These are phyloP conservation scores for Pseudoturritis turrita DNA, from an alignment of 345 rosid genomes.

Conservation along the genomic window DNA sequence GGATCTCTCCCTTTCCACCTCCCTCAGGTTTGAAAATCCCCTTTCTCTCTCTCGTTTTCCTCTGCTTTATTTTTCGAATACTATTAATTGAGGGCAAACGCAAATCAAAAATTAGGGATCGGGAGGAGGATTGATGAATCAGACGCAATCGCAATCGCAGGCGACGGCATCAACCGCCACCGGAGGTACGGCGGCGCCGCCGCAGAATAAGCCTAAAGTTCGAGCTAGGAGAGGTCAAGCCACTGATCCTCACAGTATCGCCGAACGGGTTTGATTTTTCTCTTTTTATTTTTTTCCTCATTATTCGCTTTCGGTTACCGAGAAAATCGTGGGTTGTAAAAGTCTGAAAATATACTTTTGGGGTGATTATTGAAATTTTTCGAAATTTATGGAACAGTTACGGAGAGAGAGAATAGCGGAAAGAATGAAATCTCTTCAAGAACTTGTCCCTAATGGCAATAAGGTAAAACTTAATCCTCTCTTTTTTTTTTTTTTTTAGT, in stretches of 20 bases:
- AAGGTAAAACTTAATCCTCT: slow-evolving; percentile 44
- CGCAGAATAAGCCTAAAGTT: slow-evolving; percentile 66
- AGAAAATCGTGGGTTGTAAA: background rate
- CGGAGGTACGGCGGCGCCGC: slow-evolving; percentile 33
- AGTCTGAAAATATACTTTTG: background rate
- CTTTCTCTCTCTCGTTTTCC: background rate
- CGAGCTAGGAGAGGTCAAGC: slow-evolving; percentile 99
- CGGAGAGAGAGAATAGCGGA: slow-evolving; percentile 98
- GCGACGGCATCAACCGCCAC: slow-evolving; percentile 33
- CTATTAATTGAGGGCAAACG: too few species aligned
- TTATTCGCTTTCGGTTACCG: slow-evolving; percentile 12
- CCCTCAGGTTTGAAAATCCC: slow-evolving; percentile 34
- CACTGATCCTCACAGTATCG: slow-evolving; percentile 98
- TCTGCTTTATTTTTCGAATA: background rate
- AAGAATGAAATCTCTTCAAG: slow-evolving; percentile 96
- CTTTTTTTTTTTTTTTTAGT: background rate
- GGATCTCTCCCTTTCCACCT: slow-evolving; percentile 77
- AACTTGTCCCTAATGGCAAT: slow-evolving; percentile 93
- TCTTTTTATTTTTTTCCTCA: background rate
- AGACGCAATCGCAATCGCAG: slow-evolving; percentile 38
- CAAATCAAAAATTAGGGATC: slow-evolving; percentile 22
- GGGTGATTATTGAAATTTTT: background rate
- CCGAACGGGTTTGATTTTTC: slow-evolving; percentile 61
- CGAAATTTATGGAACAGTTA: slow-evolving; percentile 45
- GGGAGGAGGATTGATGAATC: slow-evolving; percentile 36